Evolutionary conservation across 805 yeast species (phyloP), one percentile per base, ranked within the genome.

Genomic region (Metschnikowia aberdeeniae): DNA sequence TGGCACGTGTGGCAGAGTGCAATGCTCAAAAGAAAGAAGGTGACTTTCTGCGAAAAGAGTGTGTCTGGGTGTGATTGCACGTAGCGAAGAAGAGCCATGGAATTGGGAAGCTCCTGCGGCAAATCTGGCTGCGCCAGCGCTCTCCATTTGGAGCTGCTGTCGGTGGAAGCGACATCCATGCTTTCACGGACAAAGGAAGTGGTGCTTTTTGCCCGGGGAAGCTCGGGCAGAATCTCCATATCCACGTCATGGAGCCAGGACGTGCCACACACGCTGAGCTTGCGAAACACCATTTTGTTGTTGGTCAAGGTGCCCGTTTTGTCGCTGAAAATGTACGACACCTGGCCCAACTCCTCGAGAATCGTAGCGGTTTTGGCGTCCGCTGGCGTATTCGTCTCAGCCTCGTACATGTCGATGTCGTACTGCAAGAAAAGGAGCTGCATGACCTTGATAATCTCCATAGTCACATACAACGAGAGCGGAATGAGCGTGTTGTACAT

Each of bases 401-500:
- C 73, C 61, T 93, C 88, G 58, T 92, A 93, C 96, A 93, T 89
- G 65, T 95, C 98, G 39, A 93, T 79, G 65, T 93, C 99, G 78
- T 82, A 82, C 60, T 89, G 95, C 58, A 93, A 71, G 45, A 89
- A 72, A 34, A 83, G 64, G 63, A 89, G 76, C 63, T 93, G 99
- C 69, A 86, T 80, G 6, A 86, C 86, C 60, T 93, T 93, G 59
- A 90, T 89, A 49, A 93, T 84, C 62, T 95, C 99, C 89, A 92
- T 87, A 0, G 98, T 89, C 17, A 93, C 98, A 61, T 93, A 95
- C 26, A 93, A 76, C 0, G 98, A 92, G 28, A 93, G 71, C 0
- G 99, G 99, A 60, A 93, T 93, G 69, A 93, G 77, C 0, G 99
- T 93, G 62, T 93, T 93, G 70, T 85, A 92, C 98, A 93, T 92